These are phyloP conservation scores for Colletotrichum higginsianum DNA, from an alignment of 2,329 filamentous ascomycete species.

Conservation along the genomic window DNA sequence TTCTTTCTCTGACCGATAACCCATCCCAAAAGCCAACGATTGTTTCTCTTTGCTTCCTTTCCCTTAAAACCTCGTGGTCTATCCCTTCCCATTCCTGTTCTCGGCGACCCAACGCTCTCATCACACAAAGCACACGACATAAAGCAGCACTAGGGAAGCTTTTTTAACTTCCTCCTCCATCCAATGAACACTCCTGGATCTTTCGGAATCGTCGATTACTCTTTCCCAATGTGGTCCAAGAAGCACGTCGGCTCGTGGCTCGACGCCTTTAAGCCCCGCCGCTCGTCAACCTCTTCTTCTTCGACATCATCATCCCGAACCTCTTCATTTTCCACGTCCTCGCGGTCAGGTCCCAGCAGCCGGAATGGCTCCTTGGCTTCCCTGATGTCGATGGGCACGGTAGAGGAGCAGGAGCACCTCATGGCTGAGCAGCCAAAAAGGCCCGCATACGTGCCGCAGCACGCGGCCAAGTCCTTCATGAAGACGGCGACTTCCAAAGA, in stretches of 20 bases:
- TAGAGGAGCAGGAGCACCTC: constrained; percentile 33
- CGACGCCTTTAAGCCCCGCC: constrained; percentile 34
- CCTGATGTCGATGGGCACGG: constrained; percentile 10
- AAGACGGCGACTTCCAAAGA: constrained; percentile 57
- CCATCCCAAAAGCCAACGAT: neutral
- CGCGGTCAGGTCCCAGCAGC: constrained; percentile 8
- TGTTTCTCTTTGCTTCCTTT: constrained; percentile 10
- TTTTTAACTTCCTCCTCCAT: neutral
- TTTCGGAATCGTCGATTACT: constrained; percentile 13
- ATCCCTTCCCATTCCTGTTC: constrained; percentile 8
- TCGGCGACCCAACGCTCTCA: constrained; percentile 14
- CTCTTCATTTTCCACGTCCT: constrained; percentile 10
- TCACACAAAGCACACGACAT: constrained; percentile 1
- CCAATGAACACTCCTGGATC: constrained; percentile 19
- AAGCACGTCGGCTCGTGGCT: constrained; percentile 38
- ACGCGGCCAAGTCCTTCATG: constrained; percentile 59
- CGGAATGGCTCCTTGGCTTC: constrained; percentile 30
- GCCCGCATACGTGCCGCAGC: constrained; percentile 51
- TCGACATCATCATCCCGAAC: constrained; percentile 11
- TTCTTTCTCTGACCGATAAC: neutral
- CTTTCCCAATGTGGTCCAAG: constrained; percentile 37
- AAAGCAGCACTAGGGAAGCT: neutral
- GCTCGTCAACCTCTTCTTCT: constrained; percentile 20
- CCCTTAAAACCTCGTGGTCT: constrained; percentile 33
- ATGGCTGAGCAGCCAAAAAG: constrained; percentile 31